Evolutionary conservation across 192 early-diverging fungal species (phyloP), one percentile per base, ranked within the genome.

Genomic region (Backusella psychrophila): DNA sequence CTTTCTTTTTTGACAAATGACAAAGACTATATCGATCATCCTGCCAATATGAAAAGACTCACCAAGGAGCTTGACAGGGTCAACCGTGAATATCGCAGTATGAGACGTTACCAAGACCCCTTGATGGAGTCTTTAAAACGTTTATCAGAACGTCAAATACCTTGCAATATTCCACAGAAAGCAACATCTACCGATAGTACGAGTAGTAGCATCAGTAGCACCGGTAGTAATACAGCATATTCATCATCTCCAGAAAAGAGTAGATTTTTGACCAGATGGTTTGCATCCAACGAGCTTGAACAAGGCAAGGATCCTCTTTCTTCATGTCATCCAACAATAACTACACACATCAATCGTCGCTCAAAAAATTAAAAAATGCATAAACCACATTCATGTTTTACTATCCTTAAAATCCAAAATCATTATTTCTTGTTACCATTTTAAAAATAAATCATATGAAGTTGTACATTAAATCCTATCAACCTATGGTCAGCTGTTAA

Each of bases 41-140:
- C 84, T 23, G 56, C 63, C 17, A 86, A 86, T 67, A 79, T 80
- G 81, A 67, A 68, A 6, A 52, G 74, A 39, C 72, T 86, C 17
- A 85, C 83, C 34, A 82, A 84, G 44, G 85, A 83, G 14, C 78
- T 82, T 39, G 81, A 84, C 44, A 73, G 85, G 33, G 79, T 86
- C 19, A 84, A 79, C 52, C 70, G 85, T 66, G 85, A 86, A 77
- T 82, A 86, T 73, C 52, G 65, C 21, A 78, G 49, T 23, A 52
- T 85, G 26, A 59, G 52, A 71, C 46, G 74, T 26, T 85, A 69
- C 75, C 39, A 82, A 65, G 81, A 85, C 73, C 85, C 85, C 19
- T 71, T 85, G 49, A 46, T 74, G 17, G 81, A 82, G 33, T 82
- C 81, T 34, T 49, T 86, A 15, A 69, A 75, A 19, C 79, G 85